Percentiles rank a stretch among this genome's conserved stretches.
Evolutionary conservation across 1,284 basidiomycete genomes (phyloP).

Genomic region (Cystobasidiaceae sp.): DNA sequence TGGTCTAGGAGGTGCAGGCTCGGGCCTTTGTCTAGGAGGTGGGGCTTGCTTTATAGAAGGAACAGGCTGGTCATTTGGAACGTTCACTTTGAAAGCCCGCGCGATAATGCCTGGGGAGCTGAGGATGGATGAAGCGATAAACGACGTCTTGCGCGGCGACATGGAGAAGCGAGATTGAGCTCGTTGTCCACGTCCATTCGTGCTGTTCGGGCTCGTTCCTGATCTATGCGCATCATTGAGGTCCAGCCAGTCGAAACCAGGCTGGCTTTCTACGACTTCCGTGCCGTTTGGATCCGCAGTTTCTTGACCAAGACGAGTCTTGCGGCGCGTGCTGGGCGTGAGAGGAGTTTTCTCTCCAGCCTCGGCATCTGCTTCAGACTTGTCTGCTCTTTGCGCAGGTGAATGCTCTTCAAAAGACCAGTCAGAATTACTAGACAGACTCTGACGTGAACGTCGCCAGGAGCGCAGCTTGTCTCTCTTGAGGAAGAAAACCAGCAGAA

Average conservation of each 20-base stretch:
- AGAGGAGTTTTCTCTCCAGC: not conserved
- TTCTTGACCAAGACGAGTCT: too few species aligned
- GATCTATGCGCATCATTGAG: not conserved
- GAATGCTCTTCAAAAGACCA: not conserved
- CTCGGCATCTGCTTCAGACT: too few species aligned
- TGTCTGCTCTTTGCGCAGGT: too few species aligned
- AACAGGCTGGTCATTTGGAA: not conserved
- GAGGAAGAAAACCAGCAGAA: not conserved
- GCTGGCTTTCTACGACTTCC: not conserved
- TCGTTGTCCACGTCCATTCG: not conserved
- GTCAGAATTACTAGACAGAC: not conserved
- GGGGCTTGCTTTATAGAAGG: not conserved
- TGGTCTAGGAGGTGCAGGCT: not conserved
- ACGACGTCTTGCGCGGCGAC: not conserved
- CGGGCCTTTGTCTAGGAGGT: not conserved
- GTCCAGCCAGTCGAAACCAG: not conserved
- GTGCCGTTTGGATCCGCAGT: not conserved
- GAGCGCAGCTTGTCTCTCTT: not conserved
- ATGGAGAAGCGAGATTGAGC: conserved; percentile 1
- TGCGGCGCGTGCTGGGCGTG: too few species aligned
- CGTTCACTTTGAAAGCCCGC: not conserved
- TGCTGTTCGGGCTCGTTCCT: not conserved
- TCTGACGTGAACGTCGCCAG: not conserved
- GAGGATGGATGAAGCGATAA: not conserved
- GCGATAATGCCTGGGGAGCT: conserved; percentile 11